These are phyloP conservation scores for Boletus albobrunnescens DNA, from an alignment of 1,284 basidiomycete genomes.

Conservation along the genomic window DNA sequence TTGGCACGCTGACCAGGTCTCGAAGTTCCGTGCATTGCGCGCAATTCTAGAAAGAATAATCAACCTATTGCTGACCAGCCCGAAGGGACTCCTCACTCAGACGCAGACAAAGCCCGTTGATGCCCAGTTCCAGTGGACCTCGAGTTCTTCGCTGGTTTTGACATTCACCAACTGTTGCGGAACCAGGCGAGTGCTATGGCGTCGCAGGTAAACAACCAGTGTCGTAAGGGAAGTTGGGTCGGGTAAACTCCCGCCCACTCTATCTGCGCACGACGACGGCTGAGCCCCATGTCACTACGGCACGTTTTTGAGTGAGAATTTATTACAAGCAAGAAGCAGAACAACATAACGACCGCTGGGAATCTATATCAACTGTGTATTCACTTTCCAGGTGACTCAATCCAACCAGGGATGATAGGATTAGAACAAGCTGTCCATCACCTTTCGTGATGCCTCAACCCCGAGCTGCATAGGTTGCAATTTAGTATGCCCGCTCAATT, in stretches of 20 bases:
- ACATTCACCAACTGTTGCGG: conserved; percentile 14
- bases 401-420: background rate
- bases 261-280: conserved; percentile 4
- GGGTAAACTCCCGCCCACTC: background rate
- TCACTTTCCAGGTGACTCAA: conserved; percentile 4
- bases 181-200: too few species aligned
- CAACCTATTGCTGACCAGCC: background rate
- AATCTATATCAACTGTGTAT: conserved; percentile 12
- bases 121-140: conserved; percentile 15
- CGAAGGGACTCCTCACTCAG: conserved; percentile 21
- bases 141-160: conserved; percentile 21
- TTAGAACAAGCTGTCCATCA: conserved; percentile 65
- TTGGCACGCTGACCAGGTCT: conserved; percentile 41
- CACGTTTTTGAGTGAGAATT: conserved; percentile 9
- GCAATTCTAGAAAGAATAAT: conserved; percentile 35
- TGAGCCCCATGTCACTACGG: background rate
- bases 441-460: conserved; percentile 74
- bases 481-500: conserved; percentile 5
- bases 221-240: background rate
- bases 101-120: conserved; percentile 33
- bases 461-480: conserved; percentile 53
- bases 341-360: conserved; percentile 3
- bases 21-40: conserved; percentile 38
- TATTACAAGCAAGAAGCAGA: conserved; percentile 4
- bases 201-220: background rate